phyloP scores from a whole-genome alignment of 2,329 filamentous ascomycete species.

The Sporothrix mexicana region DNA sequence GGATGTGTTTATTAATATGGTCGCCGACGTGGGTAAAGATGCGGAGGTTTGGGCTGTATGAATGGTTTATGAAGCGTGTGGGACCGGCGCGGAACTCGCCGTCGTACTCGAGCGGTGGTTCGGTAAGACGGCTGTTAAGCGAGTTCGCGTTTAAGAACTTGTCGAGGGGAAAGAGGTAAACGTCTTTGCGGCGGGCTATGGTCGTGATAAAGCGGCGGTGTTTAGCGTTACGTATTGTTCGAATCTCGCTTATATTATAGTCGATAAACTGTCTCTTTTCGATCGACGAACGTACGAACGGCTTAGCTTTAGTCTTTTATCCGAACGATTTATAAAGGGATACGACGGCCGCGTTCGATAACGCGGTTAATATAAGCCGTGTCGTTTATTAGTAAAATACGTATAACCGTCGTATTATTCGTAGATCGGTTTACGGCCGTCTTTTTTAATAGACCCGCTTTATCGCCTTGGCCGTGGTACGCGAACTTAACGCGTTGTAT shows the following conservation, averaged over 20 bases:
- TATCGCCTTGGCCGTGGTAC: conserved; percentile 72
- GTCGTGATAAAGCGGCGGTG: conserved; percentile 63
- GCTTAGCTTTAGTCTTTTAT: too few relatives aligned
- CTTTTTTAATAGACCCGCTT: too few relatives aligned
- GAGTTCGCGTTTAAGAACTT: conserved; percentile 71
- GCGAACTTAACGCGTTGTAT: conserved; percentile 57
- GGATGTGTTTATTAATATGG: conserved; percentile 73
- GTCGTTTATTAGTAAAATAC: too few relatives aligned
- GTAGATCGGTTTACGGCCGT: too few relatives aligned
- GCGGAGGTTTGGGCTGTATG: conserved; percentile 76
- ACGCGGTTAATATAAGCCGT: too few relatives aligned
- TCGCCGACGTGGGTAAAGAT: conserved; percentile 82
- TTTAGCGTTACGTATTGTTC: conserved; percentile 68
- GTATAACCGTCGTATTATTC: too few relatives aligned
- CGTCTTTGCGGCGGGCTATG: conserved; percentile 68
- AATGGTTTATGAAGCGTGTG: conserved; percentile 83
- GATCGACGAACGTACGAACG: conserved; percentile 66
- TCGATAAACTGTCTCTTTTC: conserved; percentile 80
- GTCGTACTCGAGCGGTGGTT: conserved; percentile 65
- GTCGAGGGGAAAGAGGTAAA: conserved; percentile 81
- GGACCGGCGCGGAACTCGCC: conserved; percentile 80
- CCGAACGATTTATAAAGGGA: too few relatives aligned
- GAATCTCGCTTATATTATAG: conserved; percentile 75
- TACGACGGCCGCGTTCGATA: too few relatives aligned
- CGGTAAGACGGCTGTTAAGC: conserved; percentile 61